These are phyloP conservation scores for Flagelloscypha sp. DNA, from an alignment of 768 basidiomycete genomes.

Conservation along the genomic window DNA sequence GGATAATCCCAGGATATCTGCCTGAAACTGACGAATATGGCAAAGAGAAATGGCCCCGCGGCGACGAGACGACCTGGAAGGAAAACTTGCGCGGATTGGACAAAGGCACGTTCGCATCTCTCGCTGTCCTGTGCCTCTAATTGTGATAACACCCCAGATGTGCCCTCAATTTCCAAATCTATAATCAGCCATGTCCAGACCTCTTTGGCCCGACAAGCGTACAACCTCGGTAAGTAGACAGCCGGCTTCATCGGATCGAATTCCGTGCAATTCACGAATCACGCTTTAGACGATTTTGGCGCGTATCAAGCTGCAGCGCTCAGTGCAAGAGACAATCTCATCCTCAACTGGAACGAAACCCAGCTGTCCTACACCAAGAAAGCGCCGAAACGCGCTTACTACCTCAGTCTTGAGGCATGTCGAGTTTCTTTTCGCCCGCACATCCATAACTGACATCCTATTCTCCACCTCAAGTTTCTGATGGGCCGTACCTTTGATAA, in stretches of 20 bases:
- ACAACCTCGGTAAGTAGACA: conserved; percentile 57
- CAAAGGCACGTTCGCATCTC: conserved; percentile 30
- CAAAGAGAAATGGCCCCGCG: conserved; percentile 80
- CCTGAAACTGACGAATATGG: conserved; percentile 71
- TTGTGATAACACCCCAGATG: conserved; percentile 31
- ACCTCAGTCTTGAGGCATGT: conserved; percentile 80
- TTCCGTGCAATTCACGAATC: conserved; percentile 1
- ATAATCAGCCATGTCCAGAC: conserved; percentile 83
- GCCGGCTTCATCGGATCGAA: conserved; percentile 1
- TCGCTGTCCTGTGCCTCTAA: conserved; percentile 7
- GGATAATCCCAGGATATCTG: conserved; percentile 51
- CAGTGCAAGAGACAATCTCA: conserved; percentile 79
- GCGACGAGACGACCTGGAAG: conserved; percentile 73
- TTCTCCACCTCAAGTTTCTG: conserved; percentile 47
- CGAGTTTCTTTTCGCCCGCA: conserved; percentile 1
- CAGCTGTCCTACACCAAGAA: conserved; percentile 73
- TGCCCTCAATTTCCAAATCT: conserved; percentile 57
- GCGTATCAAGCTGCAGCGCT: conserved; percentile 91
- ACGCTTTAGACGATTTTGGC: conserved; percentile 58
- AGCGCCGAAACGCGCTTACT: conserved; percentile 85
- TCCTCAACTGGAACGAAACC: conserved; percentile 84
- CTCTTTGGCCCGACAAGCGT: conserved; percentile 82
- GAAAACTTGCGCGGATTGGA: conserved; percentile 48
- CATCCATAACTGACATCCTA: conserved; percentile 23
- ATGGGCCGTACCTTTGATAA: conserved; percentile 32